Percentiles rank a stretch among this genome's conserved stretches.
These are phyloP conservation scores for Eucalyptus sp. DNA, from an alignment of 345 rosid genomes.

Conservation along the genomic window DNA sequence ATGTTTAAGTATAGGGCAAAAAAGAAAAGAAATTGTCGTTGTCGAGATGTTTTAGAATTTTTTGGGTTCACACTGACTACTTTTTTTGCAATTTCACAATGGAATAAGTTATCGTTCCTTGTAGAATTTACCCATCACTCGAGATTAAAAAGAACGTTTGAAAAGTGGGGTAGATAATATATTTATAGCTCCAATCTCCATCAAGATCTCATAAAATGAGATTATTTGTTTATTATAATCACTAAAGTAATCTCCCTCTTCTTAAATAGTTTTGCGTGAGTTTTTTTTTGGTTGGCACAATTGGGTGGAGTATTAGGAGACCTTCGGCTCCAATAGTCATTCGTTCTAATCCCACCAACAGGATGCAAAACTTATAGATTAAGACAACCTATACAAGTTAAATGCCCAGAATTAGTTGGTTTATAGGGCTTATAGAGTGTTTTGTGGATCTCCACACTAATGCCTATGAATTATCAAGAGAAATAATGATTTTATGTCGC, in stretches of 20 bases:
- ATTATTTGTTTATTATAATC: not conserved
- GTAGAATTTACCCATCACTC: not conserved
- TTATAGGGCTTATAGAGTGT: not conserved
- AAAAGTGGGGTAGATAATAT: not conserved
- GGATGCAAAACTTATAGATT: not conserved
- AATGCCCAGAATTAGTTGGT: not conserved
- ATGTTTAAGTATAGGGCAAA: not conserved
- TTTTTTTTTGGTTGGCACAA: not conserved
- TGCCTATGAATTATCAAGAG: not conserved
- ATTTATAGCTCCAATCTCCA: not conserved
- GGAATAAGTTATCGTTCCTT: not conserved
- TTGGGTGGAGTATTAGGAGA: not conserved
- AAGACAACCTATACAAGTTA: too few relatives aligned
- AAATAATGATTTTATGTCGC: not conserved
- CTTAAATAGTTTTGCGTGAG: not conserved
- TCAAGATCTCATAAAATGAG: not conserved
- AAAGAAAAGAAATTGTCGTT: not conserved
- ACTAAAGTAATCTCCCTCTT: not conserved
- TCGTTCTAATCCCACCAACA: not conserved
- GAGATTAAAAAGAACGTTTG: not conserved
- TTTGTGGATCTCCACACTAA: not conserved
- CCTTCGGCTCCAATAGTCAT: too few relatives aligned
- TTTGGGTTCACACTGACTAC: not conserved
- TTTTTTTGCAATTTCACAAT: not conserved
- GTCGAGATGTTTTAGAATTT: not conserved